Base-by-base conservation (phyloP, 108 stramenopile genomes). In the Nitzschia palea region DNA sequence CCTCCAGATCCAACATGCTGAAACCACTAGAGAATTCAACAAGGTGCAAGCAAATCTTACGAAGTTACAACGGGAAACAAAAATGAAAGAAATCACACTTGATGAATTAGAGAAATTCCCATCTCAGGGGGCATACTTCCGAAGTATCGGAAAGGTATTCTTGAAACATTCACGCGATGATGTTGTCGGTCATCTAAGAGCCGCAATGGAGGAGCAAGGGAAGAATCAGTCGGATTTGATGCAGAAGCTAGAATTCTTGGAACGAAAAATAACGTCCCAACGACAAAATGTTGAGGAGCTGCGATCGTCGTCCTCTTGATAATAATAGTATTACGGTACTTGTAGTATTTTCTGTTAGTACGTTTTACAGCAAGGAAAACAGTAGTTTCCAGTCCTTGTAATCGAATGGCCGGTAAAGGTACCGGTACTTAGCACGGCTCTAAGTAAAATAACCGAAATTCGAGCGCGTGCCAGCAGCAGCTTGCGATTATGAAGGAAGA, bases 91-190 rank as follows among this genome's bases (percentile, higher is more conserved):
- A 33, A 53, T 94, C 2, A 95, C 93, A 14, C 71, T 78, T 27
- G 23, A 23, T 14, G 91, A 96, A 77, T 58, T 96, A 27, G 67
- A 79, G 45, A 66, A 78, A 53, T 25, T 84, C 12, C 85, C 88
- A 9, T 53, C 56, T 17, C 80, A 62, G 2, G 64, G 63, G 2
- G 74, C 77, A 25, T 80, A 92, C 72, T 96, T 86, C 65, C 74
- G 80, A 34, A 59, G 70, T 10, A 67, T 93, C 34, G 96, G 96
- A 18, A 96, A 96, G 70, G 79, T 90, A 70, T 95, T 95, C 77
- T 62, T 95, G 76, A 73, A 82, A 40, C 66, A 85, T 4, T 69
- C 65, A 18, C 40, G 78, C 51, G 53, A 76, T 4, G 77, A 87
- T 4, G 70, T 91, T 14, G 67, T 86, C 48, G 73, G 60, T 28